phyloP scores from a whole-genome alignment of 208 protist genomes.

The Tritrichomonas foetus region DNA sequence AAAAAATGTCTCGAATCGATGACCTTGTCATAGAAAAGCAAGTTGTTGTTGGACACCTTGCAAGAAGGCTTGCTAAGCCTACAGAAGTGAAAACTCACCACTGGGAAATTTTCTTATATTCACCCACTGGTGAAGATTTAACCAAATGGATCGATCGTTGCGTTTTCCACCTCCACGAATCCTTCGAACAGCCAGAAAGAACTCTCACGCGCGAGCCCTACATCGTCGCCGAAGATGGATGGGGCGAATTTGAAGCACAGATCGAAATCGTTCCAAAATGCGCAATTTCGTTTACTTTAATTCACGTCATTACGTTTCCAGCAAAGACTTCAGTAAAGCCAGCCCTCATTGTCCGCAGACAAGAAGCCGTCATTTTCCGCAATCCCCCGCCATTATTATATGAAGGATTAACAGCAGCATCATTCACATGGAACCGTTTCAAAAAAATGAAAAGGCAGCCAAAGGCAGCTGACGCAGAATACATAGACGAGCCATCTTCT shows the following conservation, averaged over 20 bases:
- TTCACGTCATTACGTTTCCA: background rate
- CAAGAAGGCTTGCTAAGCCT: background rate
- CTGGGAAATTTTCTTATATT: conserved; percentile 32
- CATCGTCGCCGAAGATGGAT: conserved; percentile 13
- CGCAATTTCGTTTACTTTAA: background rate
- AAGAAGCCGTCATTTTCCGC: background rate
- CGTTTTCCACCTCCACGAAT: background rate
- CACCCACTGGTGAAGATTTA: conserved; percentile 20
- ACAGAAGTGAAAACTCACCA: background rate
- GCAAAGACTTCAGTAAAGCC: background rate
- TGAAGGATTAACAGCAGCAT: background rate
- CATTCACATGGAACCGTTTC: conserved; percentile 1
- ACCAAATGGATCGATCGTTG: background rate
- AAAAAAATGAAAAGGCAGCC: background rate
- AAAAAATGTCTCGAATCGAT: background rate
- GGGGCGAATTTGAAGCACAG: conserved; percentile 36
- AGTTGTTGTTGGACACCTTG: background rate
- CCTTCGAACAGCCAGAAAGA: background rate
- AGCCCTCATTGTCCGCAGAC: background rate
- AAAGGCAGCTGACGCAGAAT: background rate
- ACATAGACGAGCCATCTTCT: background rate
- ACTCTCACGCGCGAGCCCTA: background rate
- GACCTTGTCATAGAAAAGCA: conserved; percentile 31
- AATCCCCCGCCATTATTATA: conserved; percentile 2
- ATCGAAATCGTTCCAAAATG: background rate